Evolutionary conservation across 331 rosid species (phyloP), one percentile per base, ranked within the genome.

Genomic region (Stylosanthes scabra): DNA sequence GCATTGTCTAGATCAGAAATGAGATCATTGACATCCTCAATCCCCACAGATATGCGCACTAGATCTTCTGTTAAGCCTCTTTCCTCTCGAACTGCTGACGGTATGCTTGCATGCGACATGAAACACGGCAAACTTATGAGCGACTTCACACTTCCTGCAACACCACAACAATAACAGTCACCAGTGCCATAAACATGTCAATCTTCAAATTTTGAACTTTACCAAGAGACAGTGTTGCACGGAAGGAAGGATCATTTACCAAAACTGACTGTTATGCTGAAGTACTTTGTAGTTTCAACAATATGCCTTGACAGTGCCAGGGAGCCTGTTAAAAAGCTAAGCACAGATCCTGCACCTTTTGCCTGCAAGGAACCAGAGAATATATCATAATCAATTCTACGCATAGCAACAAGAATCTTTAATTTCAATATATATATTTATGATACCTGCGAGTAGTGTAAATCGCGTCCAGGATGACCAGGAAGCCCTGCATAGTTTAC

Each of bases 71-170:
- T 89, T 72, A 94, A 77, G 66, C 99, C 99, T 77, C 97, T 85
- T 52, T 89, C 88, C 68, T 89, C 95, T 0, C 96, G 97, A 71
- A 91, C 90, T 29, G 85, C 78, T 28, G 91, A 83, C 15, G 97
- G 96, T 76, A 94, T 94, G 83, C 91, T 86, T 65, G 99, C 97
- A 77, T 89, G 99, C 16, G 99, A 89, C 99, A 91, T 94, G 76
- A 94, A 91, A 82, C 96, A 88, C 7, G 96, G 96, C 83, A 92
- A 61, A 85, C 94, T 88, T 71, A 92, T 90, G 13, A 92, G 92
- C 73, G 97, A 92, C 85, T 92, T 86, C 27, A 90, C 94, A 72
- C 96, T 90, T 67, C 97, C 96, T 92, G 72, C 27, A 46, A 39
- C 57, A 41, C 25, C 25, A 60, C 7, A 34, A 72, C 4, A 49